Percentiles rank a stretch among this genome's conserved stretches.
Conservation (phyloP, 257 asterid species). For the Solanum sitiens region DNA sequence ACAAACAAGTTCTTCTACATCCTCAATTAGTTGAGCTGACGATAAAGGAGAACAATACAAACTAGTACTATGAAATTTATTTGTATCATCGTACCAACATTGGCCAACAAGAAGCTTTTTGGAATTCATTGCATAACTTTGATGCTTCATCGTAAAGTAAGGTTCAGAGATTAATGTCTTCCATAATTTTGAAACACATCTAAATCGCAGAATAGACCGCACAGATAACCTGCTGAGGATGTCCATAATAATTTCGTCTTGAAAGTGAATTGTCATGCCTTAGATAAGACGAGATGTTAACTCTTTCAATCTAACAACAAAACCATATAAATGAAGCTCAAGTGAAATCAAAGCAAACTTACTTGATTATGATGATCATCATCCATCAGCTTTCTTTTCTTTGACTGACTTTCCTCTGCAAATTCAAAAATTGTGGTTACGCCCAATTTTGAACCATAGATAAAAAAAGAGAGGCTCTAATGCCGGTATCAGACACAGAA, state of each 20-base stretch:
- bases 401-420: too few species aligned
- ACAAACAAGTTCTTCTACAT: background rate
- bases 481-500: too few species aligned
- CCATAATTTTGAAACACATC: background rate
- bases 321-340: too few species aligned
- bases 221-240: background rate
- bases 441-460: too few species aligned
- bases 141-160: background rate
- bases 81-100: background rate
- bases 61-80: too few species aligned
- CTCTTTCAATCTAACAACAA: too few species aligned
- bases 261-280: background rate
- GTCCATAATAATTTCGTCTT: background rate
- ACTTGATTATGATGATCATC: too few species aligned
- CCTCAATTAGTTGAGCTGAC: background rate
- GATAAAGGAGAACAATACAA: background rate
- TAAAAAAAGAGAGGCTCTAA: too few species aligned
- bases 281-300: too few species aligned
- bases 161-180: background rate
- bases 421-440: too few species aligned
- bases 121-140: background rate
- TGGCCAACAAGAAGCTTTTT: background rate
- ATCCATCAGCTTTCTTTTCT: too few species aligned
- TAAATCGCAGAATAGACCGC: background rate
- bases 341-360: too few species aligned